Conservation (phyloP, 2,329 filamentous ascomycete species). For the Penicillium olsonii region DNA sequence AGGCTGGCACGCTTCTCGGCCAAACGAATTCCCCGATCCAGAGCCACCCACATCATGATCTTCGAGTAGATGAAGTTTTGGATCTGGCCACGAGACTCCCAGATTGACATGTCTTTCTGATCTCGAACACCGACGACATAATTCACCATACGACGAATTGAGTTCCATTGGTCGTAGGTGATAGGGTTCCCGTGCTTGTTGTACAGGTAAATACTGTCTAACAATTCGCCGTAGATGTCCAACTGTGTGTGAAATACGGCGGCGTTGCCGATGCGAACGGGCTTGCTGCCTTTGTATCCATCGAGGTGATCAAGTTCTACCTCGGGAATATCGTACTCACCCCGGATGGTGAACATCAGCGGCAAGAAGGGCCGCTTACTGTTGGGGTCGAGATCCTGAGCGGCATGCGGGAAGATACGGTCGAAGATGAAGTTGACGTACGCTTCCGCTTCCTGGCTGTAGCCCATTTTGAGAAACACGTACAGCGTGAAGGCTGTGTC, state of each 20-base stretch:
- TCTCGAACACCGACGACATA: constrained; percentile 69
- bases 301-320: constrained; percentile 68
- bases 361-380: constrained; percentile 60
- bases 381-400: constrained; percentile 60
- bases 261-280: constrained; percentile 75
- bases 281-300: constrained; percentile 69
- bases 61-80: constrained; percentile 82
- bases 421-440: constrained; percentile 79
- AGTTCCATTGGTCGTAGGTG: constrained; percentile 74
- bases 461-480: constrained; percentile 72
- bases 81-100: constrained; percentile 75
- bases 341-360: constrained; percentile 80
- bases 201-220: constrained; percentile 76
- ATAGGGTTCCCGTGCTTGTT: constrained; percentile 78
- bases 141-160: constrained; percentile 68
- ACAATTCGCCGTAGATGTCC: constrained; percentile 77
- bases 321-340: constrained; percentile 73
- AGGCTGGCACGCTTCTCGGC: constrained; percentile 71
- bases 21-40: constrained; percentile 73
- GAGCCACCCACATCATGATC: constrained; percentile 79
- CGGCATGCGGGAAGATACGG: constrained; percentile 54
- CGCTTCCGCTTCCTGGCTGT: constrained; percentile 72
- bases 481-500: constrained; percentile 79
- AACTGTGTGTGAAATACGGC: constrained; percentile 76
- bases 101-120: constrained; percentile 77